These are phyloP conservation scores for Acmispon strigosus DNA, from an alignment of 306 rosid species.

Conservation along the genomic window DNA sequence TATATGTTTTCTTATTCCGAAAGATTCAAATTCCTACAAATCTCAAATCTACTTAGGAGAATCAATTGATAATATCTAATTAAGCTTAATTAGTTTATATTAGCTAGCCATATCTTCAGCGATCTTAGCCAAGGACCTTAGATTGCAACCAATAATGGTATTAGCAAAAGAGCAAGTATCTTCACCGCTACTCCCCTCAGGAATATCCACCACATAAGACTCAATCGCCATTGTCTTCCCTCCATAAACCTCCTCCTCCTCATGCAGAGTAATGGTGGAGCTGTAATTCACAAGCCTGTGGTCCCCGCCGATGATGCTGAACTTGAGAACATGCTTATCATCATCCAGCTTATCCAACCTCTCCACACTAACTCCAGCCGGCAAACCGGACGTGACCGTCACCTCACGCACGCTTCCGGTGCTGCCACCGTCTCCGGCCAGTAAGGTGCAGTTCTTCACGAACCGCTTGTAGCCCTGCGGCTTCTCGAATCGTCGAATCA, in stretches of 20 bases:
- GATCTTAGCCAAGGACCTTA: slow-evolving; percentile 43
- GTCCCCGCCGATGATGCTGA: slow-evolving; percentile 64
- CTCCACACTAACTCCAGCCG: slow-evolving; percentile 44
- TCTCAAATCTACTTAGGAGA: too few species aligned
- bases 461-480: slow-evolving; percentile 57
- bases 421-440: slow-evolving; percentile 37
- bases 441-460: slow-evolving; percentile 39
- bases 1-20: too few species aligned
- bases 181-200: slow-evolving; percentile 39
- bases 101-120: slow-evolving; percentile 24
- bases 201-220: slow-evolving; percentile 67
- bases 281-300: slow-evolving; percentile 52
- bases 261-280: slow-evolving; percentile 46
- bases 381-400: slow-evolving; percentile 41
- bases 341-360: slow-evolving; percentile 53
- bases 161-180: slow-evolving; percentile 53
- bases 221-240: slow-evolving; percentile 44
- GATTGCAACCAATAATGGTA: slow-evolving; percentile 55
- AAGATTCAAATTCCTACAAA: too few species aligned
- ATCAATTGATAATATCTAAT: too few species aligned
- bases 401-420: slow-evolving; percentile 54
- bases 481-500: slow-evolving; percentile 48
- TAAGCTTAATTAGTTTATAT: too few species aligned
- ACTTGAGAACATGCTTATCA: slow-evolving; percentile 35
- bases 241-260: slow-evolving; percentile 19